A percentile compares a stretch with the other conserved stretches of the same genome.
These are phyloP conservation scores for Pestalotiopsis sp. DNA, from an alignment of 2,329 filamentous ascomycete species.

Conservation along the genomic window DNA sequence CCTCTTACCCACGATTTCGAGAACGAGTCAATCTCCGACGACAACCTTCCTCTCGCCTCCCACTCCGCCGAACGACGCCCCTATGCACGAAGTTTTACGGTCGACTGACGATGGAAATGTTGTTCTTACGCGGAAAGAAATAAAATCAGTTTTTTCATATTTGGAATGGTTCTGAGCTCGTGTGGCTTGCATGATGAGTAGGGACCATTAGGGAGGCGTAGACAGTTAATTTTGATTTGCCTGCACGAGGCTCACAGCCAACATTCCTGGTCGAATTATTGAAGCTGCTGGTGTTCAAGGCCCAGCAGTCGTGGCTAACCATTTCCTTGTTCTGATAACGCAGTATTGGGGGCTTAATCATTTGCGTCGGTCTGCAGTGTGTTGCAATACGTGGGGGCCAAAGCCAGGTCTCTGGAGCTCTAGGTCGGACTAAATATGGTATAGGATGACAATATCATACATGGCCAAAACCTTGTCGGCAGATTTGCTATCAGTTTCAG, in stretches of 20 bases:
- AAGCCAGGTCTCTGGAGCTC: no score
- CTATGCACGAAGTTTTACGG: constrained; percentile 22
- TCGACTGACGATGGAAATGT: constrained; percentile 30
- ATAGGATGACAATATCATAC: no score
- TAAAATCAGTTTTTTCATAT: constrained; percentile 39
- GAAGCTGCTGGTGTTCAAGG: not conserved
- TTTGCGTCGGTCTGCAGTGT: no score
- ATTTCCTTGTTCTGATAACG: not conserved
- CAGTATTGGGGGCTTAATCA: no score
- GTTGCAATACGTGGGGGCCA: no score
- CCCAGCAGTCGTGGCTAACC: not conserved
- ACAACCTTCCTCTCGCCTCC: constrained; percentile 10
- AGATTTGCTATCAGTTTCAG: no score
- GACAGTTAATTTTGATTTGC: constrained; percentile 35
- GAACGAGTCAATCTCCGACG: constrained; percentile 22
- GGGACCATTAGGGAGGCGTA: constrained; percentile 31
- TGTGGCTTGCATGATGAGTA: constrained; percentile 20
- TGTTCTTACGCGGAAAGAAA: constrained; percentile 38
- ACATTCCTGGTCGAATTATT: constrained; percentile 28
- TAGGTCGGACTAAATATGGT: no score
- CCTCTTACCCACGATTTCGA: constrained; percentile 25
- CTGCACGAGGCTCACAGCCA: constrained; percentile 24
- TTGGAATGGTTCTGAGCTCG: constrained; percentile 31
- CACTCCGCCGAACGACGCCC: constrained; percentile 11
- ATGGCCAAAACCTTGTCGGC: no score